A percentile compares a stretch with the other conserved stretches of the same genome.
Conservation (phyloP, 345 rosid species). For the Mangifera indica region DNA sequence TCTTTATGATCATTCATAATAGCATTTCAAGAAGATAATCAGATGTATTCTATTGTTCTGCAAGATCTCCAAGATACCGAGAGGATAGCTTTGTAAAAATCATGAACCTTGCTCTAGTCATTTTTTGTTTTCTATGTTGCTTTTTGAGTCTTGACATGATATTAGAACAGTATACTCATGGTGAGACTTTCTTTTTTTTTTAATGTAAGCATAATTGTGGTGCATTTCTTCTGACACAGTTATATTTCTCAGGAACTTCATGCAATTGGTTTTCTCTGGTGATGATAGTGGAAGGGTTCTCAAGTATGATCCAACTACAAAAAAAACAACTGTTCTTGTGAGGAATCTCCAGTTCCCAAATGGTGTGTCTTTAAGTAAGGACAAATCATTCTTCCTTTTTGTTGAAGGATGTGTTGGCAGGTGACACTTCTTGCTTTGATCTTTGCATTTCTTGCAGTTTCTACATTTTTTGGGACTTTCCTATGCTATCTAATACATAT, state of each 20-base stretch:
- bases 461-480: neutral
- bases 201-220: neutral
- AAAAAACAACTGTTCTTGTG: constrained; percentile 65
- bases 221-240: constrained; percentile 16
- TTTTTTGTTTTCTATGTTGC: neutral
- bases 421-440: constrained; percentile 31
- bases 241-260: constrained; percentile 65
- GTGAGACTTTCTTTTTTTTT: neutral
- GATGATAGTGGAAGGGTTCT: constrained; percentile 74
- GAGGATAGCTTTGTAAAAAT: neutral
- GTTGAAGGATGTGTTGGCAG: constrained; percentile 69
- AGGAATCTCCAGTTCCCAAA: constrained; percentile 79
- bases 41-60: neutral
- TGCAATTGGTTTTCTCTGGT: constrained; percentile 73
- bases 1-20: neutral
- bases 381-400: constrained; percentile 70
- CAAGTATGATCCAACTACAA: constrained; percentile 65
- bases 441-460: neutral
- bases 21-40: neutral
- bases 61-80: neutral
- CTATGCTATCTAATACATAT: too few species aligned
- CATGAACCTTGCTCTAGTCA: neutral
- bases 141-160: neutral
- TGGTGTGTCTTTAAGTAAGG: constrained; percentile 86
- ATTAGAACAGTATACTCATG: too few species aligned